A percentile compares a stretch with the other conserved stretches of the same genome.
phyloP scores from a whole-genome alignment of 495 filamentous ascomycete species.

The Talaromyces stipitatus region DNA sequence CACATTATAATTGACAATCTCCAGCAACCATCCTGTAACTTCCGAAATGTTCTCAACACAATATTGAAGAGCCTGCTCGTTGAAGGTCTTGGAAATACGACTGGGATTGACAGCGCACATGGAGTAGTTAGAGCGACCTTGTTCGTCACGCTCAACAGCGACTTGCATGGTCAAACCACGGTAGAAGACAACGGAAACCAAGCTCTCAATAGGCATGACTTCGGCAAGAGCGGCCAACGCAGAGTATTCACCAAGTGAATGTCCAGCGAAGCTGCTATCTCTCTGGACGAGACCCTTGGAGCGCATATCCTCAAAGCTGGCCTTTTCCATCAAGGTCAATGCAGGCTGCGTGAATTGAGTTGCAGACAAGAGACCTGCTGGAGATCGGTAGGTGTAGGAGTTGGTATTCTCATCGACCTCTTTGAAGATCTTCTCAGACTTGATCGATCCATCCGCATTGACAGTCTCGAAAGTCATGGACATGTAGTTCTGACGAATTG shows the following conservation, averaged over 20 bases:
- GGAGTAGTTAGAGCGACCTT: slow-evolving; percentile 90
- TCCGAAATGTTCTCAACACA: slow-evolving; percentile 89
- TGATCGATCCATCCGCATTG: slow-evolving; percentile 78
- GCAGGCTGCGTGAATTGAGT: slow-evolving; percentile 99
- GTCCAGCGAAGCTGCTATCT: slow-evolving; percentile 94
- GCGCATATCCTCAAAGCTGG: slow-evolving; percentile 98
- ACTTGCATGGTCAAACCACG: slow-evolving; percentile 99
- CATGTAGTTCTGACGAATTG: slow-evolving; percentile 98
- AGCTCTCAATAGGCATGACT: slow-evolving; percentile 97
- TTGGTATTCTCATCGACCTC: slow-evolving; percentile 84
- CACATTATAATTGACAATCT: slow-evolving; percentile 99
- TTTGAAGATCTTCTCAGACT: slow-evolving; percentile 99
- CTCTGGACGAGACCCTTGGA: slow-evolving; percentile 91
- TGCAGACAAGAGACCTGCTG: slow-evolving; percentile 89
- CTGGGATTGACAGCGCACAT: slow-evolving; percentile 99
- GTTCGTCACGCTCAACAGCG: slow-evolving; percentile 89
- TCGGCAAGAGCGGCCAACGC: slow-evolving; percentile 93
- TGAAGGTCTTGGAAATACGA: slow-evolving; percentile 95
- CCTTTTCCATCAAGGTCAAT: slow-evolving; percentile 98
- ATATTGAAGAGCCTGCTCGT: slow-evolving; percentile 91
- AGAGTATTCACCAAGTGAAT: slow-evolving; percentile 97
- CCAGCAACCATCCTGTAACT: slow-evolving; percentile 87
- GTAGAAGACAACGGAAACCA: slow-evolving; percentile 99
- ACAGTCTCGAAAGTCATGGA: slow-evolving; percentile 99
- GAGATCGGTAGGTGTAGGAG: slow-evolving; percentile 94